These are phyloP conservation scores for Diaporthe eres DNA, from an alignment of 2,329 filamentous ascomycete genomes.

Conservation along the genomic window DNA sequence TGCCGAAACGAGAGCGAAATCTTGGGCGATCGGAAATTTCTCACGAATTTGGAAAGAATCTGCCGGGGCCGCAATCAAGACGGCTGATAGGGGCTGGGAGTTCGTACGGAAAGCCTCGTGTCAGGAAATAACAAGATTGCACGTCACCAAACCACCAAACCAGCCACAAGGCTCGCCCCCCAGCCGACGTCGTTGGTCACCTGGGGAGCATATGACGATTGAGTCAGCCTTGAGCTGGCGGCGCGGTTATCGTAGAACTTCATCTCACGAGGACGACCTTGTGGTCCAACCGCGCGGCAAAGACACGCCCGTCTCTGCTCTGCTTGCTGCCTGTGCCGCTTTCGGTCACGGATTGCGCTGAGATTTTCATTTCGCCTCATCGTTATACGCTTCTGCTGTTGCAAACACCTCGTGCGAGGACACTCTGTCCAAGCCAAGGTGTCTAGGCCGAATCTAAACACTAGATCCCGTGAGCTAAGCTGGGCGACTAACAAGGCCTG, in stretches of 20 bases:
- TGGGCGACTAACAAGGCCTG: not conserved
- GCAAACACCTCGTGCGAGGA: not conserved
- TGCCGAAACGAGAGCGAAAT: conserved; percentile 14
- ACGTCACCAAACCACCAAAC: not conserved
- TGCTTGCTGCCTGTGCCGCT: conserved; percentile 32
- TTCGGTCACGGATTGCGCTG: conserved; percentile 16
- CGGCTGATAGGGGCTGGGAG: not conserved
- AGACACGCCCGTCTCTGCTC: not conserved
- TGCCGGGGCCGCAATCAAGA: conserved; percentile 6
- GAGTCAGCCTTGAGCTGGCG: conserved; percentile 32
- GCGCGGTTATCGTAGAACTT: conserved; percentile 18
- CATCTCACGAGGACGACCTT: conserved; percentile 26
- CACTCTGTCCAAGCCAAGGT: not conserved
- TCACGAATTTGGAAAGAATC: conserved; percentile 19
- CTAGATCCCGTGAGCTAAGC: conserved; percentile 21
- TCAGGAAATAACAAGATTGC: conserved; percentile 4
- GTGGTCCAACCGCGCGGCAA: conserved; percentile 33
- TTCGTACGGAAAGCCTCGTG: conserved; percentile 9
- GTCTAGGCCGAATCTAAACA: conserved; percentile 15
- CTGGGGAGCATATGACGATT: conserved; percentile 13
- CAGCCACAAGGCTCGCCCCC: conserved; percentile 19
- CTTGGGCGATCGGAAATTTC: conserved; percentile 18
- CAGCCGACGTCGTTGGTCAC: not conserved
- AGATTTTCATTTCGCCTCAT: conserved; percentile 16
- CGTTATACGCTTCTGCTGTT: not conserved